A percentile compares a stretch with the other conserved stretches of the same genome.
These are phyloP conservation scores for Phytophthora vignae DNA, from an alignment of 352 stramenopile genomes.

Conservation along the genomic window DNA sequence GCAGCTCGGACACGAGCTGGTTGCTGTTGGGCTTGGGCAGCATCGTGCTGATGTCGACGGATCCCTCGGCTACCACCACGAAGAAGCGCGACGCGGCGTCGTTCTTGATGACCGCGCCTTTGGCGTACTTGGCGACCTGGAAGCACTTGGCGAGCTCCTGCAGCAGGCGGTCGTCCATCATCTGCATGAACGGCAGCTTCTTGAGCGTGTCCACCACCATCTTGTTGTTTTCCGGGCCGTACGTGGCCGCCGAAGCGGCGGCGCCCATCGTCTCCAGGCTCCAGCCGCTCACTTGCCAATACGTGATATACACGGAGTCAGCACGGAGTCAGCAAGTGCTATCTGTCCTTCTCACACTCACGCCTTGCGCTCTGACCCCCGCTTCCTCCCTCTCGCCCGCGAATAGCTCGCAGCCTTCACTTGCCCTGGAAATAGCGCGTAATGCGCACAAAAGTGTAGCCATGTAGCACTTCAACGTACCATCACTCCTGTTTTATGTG, in stretches of 20 bases:
- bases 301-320: too few relatives aligned
- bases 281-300: neutral
- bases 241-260: constrained; percentile 21
- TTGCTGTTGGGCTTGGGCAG: constrained; percentile 51
- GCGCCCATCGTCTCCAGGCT: constrained; percentile 16
- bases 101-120: constrained; percentile 56
- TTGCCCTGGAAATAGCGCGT: too few relatives aligned
- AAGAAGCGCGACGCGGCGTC: constrained; percentile 52
- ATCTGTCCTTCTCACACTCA: neutral
- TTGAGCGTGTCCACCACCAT: constrained; percentile 32
- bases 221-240: constrained; percentile 28
- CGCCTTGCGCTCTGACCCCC: neutral
- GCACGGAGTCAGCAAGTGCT: neutral
- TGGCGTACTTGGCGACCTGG: constrained; percentile 51
- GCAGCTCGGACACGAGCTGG: constrained; percentile 60
- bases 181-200: constrained; percentile 43
- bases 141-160: constrained; percentile 71
- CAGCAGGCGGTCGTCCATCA: constrained; percentile 64
- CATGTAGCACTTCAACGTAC: constrained; percentile 17
- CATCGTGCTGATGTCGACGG: constrained; percentile 64
- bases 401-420: too few relatives aligned
- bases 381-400: too few relatives aligned
- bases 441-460: too few relatives aligned
- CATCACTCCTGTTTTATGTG: constrained; percentile 2
- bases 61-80: constrained; percentile 52